Evolutionary conservation across 2,329 filamentous ascomycete genomes (phyloP), one percentile per base, ranked within the genome.

Genomic region (Colletotrichum liriopes): DNA sequence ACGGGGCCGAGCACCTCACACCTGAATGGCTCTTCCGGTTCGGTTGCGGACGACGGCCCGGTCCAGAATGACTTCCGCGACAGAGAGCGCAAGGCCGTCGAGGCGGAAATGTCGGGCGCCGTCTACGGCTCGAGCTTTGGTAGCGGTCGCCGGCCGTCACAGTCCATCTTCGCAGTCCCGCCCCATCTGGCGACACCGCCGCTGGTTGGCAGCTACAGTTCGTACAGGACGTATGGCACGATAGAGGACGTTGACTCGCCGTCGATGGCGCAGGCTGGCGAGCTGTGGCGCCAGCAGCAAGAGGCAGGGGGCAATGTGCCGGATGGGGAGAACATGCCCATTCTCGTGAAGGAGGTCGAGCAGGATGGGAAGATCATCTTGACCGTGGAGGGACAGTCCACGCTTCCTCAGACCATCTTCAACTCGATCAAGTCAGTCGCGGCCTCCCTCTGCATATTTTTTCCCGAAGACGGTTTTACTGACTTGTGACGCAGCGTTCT

Each of bases 361-460:
- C 93, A 96, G 77, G 94, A 96, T 75, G 94, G 96, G 52, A 94
- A 93, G 78, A 89, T 96, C 59, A 90, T 98, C 67, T 89, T 96
- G 76, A 89, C 96, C 2, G 92, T 98, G 2, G 93, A 97, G 73
- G 96, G 96, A 49, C 95, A 97, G 84, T 97, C 94, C n/a, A 99
- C 96, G 1, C 87, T 98, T 20, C 95, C 95, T 0, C 96, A 98
- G 84, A 98, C 96, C 8, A 89, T 98, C 74, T 97, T 98, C 86
- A 99, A 99, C 83, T 97, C 94, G 3, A 96, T 96, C 80, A 98
- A 98, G 84, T 86, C 75, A 73, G 82, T 20, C 43, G 6, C 35
- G 39, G 67, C 52, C 52, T 39, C 5, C 20, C 26, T 20, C 23
- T 23, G n/a, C 35, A 39, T 18, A 29, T 35, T n/a, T n/a, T 18